Conservation (phyloP, 306 rosid genomes). For the Vachellia pachyceras region DNA sequence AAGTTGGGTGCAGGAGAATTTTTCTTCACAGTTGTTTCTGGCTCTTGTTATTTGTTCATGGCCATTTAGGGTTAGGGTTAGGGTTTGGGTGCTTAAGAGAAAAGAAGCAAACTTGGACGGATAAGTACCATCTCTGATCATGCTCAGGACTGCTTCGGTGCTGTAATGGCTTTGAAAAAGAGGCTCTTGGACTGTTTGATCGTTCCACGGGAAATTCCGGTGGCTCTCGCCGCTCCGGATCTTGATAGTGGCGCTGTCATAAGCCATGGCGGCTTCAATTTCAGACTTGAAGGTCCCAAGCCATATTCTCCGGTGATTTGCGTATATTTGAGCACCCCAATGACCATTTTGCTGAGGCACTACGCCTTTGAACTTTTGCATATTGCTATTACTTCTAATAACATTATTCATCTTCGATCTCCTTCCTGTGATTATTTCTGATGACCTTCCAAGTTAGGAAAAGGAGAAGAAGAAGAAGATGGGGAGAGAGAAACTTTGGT, state of each 20-base stretch:
- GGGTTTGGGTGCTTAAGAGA: slow-evolving; percentile 33
- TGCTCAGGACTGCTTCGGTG: slow-evolving; percentile 54
- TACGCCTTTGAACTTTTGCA: slow-evolving; percentile 72
- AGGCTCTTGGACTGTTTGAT: slow-evolving; percentile 61
- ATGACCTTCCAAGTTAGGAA: not conserved
- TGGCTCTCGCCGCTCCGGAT: slow-evolving; percentile 69
- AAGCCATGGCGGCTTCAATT: slow-evolving; percentile 84
- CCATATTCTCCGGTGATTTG: slow-evolving; percentile 87
- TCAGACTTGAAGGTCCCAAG: slow-evolving; percentile 84
- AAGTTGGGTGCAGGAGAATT: slow-evolving; percentile 53
- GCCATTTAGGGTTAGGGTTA: slow-evolving; percentile 11
- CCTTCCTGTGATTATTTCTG: not conserved
- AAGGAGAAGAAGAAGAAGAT: not conserved
- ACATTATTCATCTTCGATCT: slow-evolving; percentile 17
- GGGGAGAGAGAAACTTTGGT: not conserved
- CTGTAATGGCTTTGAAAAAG: slow-evolving; percentile 62
- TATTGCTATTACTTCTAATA: not conserved
- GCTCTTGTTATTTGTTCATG: slow-evolving; percentile 10
- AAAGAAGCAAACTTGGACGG: slow-evolving; percentile 62
- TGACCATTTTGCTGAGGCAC: slow-evolving; percentile 87
- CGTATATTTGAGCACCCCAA: slow-evolving; percentile 95
- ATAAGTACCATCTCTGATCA: slow-evolving; percentile 87
- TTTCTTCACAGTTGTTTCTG: slow-evolving; percentile 33
- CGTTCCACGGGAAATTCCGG: slow-evolving; percentile 74
- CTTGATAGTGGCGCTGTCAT: slow-evolving; percentile 78